Evolutionary conservation across 352 stramenopile genomes (phyloP), one percentile per base, ranked within the genome.

Genomic region (Globisporangium camurandrum): DNA sequence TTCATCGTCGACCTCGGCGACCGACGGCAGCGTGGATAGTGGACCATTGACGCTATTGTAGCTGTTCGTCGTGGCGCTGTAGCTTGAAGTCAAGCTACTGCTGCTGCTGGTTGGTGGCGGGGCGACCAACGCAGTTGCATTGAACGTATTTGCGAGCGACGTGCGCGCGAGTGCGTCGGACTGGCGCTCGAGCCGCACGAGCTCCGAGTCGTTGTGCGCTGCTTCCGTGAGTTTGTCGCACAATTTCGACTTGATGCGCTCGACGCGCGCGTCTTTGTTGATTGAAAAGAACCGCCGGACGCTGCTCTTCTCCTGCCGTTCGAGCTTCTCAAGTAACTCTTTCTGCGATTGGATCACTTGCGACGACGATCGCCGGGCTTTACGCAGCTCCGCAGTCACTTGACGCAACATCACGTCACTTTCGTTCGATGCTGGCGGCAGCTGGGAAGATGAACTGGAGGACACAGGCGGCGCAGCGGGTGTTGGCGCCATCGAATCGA

Each of bases 271-370:
- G 6, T 76, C 66, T 12, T 74, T 75, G 53, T 90, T 88, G 42
- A 89, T 54, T 9, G 73, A 73, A 51, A 90, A 88, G 17, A 88
- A 74, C 23, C 74, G 69, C 1, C 79, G 76, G 24, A 88, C 57
- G 1, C 73, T 66, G 37, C 74, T 64, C 22, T 74, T 73, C 46
- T 90, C 79, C 40, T 88, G 76, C 40, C 65, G 67, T 61, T 87
- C 79, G 58, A 90, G 84, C 52, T 90, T 90, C 57, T 90, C 75
- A 43, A 90, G 68, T 42, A 90, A 54, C 51, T 86, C 76, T 50
- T 88, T 87, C 57, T 90, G 79, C 37, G 71, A 83, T 53, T 88
- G 76, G 53, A 90, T 85, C 61, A 84, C 83, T 54, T 86, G 69
- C 20, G 66, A 67, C 53, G 79, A 90, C 51, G 64, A 84, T 27